Percentiles rank a stretch among this genome's conserved stretches.
These are phyloP conservation scores for Penicillium dipodomyicola DNA, from an alignment of 495 filamentous ascomycete genomes.

Conservation along the genomic window DNA sequence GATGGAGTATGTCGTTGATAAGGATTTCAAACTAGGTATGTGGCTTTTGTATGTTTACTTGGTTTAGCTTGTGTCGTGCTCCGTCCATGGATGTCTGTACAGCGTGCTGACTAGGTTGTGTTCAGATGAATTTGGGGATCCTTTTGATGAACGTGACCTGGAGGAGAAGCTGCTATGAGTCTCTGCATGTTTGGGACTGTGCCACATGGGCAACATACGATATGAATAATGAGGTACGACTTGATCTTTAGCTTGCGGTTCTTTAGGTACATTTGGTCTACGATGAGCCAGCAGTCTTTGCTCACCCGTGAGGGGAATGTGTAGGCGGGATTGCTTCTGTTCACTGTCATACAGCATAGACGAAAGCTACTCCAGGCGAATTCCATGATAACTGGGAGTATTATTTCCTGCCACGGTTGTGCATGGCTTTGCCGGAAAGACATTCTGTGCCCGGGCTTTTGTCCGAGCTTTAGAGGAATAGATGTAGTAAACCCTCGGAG, in stretches of 20 bases:
- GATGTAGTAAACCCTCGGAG: background rate
- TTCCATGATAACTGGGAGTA: background rate
- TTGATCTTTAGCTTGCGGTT: slow-evolving; percentile 3
- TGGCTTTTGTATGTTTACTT: slow-evolving; percentile 4
- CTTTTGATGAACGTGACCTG: slow-evolving; percentile 63
- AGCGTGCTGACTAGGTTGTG: background rate
- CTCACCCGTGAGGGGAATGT: background rate
- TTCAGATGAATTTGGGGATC: slow-evolving; percentile 54
- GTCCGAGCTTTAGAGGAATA: background rate
- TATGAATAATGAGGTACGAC: slow-evolving; percentile 37
- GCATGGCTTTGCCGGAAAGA: background rate
- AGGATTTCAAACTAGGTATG: slow-evolving; percentile 48
- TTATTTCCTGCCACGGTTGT: background rate
- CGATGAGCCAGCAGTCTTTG: background rate
- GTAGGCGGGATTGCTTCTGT: background rate
- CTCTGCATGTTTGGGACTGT: background rate
- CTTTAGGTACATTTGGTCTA: background rate
- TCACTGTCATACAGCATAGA: background rate
- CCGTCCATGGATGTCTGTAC: background rate
- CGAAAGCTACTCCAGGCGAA: background rate
- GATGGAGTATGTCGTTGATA: slow-evolving; percentile 48
- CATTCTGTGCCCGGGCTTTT: background rate
- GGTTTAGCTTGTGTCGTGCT: background rate
- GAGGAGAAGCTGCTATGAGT: slow-evolving; percentile 42
- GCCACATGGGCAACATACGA: slow-evolving; percentile 1